phyloP scores from a whole-genome alignment of 2,329 filamentous ascomycete genomes.

The Graphilbum sp. region DNA sequence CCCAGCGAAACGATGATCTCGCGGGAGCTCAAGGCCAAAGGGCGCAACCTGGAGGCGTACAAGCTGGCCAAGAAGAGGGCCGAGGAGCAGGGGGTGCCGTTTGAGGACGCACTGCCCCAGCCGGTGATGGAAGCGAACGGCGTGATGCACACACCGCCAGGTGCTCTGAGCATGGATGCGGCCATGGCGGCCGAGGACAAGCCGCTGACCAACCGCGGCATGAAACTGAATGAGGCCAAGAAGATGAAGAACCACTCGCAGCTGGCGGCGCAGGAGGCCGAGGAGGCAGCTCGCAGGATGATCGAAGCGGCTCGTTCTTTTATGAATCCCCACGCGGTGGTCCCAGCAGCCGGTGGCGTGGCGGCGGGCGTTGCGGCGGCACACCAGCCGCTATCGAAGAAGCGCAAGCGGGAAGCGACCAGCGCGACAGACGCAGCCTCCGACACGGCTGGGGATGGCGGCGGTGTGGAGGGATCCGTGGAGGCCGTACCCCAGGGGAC shows the following conservation, averaged over 20 bases:
- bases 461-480: slow-evolving; percentile 3
- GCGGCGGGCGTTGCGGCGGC: background rate
- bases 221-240: slow-evolving; percentile 66
- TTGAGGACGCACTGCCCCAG: slow-evolving; percentile 30
- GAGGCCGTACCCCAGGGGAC: background rate
- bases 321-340: no score
- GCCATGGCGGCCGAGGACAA: slow-evolving; percentile 42
- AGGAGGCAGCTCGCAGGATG: slow-evolving; percentile 17
- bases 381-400: slow-evolving; percentile 9
- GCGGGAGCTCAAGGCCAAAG: slow-evolving; percentile 55
- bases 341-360: no score
- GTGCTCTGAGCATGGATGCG: slow-evolving; percentile 39
- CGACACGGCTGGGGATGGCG: slow-evolving; percentile 14
- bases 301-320: background rate
- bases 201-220: slow-evolving; percentile 52
- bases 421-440: slow-evolving; percentile 12
- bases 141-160: slow-evolving; percentile 33
- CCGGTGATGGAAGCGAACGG: slow-evolving; percentile 31
- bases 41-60: slow-evolving; percentile 48
- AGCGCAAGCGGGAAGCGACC: slow-evolving; percentile 19
- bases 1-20: slow-evolving; percentile 78
- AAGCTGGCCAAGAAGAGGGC: slow-evolving; percentile 46
- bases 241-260: slow-evolving; percentile 50
- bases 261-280: slow-evolving; percentile 43
- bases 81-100: slow-evolving; percentile 46